Evolutionary conservation across 1,284 basidiomycete genomes (phyloP).

Genomic region (Flammula alnicola): DNA sequence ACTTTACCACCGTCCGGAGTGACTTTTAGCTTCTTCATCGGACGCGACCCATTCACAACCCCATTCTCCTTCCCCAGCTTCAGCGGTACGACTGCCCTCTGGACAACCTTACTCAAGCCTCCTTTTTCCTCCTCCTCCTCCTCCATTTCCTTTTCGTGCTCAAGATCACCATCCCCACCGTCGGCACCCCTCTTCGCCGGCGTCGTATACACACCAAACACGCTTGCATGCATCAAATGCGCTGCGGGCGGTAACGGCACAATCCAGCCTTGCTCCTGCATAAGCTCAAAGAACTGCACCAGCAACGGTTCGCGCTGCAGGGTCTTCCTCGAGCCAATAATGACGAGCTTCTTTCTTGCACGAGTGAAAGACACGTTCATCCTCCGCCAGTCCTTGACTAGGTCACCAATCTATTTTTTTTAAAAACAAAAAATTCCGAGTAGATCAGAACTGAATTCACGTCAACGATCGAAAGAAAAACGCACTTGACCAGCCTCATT

Average conservation of each 20-base stretch:
- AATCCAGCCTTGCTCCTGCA: conserved; percentile 76
- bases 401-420: conserved; percentile 75
- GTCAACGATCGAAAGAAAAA: conserved; percentile 12
- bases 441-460: too few species aligned
- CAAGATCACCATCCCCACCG: too few species aligned
- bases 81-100: not conserved
- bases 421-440: not conserved
- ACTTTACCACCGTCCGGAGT: conserved; percentile 2
- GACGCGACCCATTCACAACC: conserved; percentile 13
- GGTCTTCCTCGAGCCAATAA: conserved; percentile 86
- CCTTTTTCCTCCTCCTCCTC: not conserved
- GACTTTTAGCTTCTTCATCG: conserved; percentile 13
- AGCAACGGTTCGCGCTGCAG: conserved; percentile 67
- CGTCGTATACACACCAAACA: conserved; percentile 23
- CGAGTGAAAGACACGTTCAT: conserved; percentile 98
- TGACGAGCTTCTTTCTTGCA: conserved; percentile 87
- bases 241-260: conserved; percentile 58
- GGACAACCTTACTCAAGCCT: too few species aligned
- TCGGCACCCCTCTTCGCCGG: conserved; percentile 14
- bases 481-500: conserved; percentile 77
- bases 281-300: conserved; percentile 73
- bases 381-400: conserved; percentile 93
- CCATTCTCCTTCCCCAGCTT: conserved; percentile 14
- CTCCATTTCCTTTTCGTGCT: not conserved
- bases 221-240: conserved; percentile 50